Base-by-base conservation (phyloP, 208 protist genomes). In the Crithidia fasciculata region DNA sequence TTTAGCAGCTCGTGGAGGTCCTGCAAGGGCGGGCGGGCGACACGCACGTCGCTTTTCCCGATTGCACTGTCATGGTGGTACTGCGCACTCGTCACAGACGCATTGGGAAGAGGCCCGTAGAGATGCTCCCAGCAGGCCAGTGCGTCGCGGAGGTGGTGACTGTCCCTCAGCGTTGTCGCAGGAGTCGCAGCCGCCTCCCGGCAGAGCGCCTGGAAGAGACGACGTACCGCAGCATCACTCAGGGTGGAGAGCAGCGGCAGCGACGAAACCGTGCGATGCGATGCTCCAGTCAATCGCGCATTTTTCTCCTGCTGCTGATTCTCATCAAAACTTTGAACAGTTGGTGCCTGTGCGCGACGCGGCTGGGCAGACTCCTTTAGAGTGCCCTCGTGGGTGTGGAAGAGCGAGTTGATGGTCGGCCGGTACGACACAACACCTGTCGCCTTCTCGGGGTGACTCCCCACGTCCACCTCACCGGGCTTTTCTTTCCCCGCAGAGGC, bases 1-100 rank as follows among this genome's bases (percentile, higher is more conserved):
- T 96, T 93, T 10, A 94, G 75, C 19, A 94, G 60, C 36, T 76
- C 66, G 40, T 83, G 86, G 47, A 95, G 63, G 43, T 95, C 88
- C 54, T 67, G 66, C 58, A 77, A 39, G 2, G 80, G 74, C 13
- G 85, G 80, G 4, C 39, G 28, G 28, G 28, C 28, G 28, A 13
- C 45, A 49, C 45, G 45, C 12, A 13, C 45, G 45, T 49, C 45
- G 7, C 12, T 49, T 8, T 13, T 49, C 9, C 12, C 45, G 45
- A 13, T 49, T 49, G 45, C 45, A 2, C 45, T 49, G 2, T 13
- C 45, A 39, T 12, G 16, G 44, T 39, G 16, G 63, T 18, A 0
- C 28, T 28, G 28, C 28, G 28, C 49, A 19, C 5, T 39, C 39
- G 36, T n/a, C 6, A n/a, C 13, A 2, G 40, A 59, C 4, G 59